Evolutionary conservation across 2,329 filamentous ascomycete species (phyloP), one percentile per base, ranked within the genome.

Genomic region (Colletotrichum gloeosporioides): DNA sequence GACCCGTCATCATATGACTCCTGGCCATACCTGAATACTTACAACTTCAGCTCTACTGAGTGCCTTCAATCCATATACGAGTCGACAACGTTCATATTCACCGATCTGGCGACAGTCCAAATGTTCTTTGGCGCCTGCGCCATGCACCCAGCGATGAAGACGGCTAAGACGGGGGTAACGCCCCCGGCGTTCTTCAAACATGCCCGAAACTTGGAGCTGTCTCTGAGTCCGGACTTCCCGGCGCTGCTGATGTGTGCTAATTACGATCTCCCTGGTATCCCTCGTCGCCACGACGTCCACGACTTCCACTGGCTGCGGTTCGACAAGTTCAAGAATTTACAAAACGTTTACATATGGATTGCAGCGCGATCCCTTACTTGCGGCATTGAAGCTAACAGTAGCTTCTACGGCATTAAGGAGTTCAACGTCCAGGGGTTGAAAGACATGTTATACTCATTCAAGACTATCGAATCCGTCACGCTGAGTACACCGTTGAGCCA

Each of bases 261-360:
- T 1, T 12, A n/a, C 25, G 49, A 32, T 6, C 27, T 72, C 16
- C n/a, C 44, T 8, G 27, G 39, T 4, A 29, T 66, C 6, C 8
- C 29, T 6, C 44, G 32, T 6, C 53, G 18, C n/a, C 73, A 72
- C 53, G 49, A 39, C 13, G 69, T 27, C 2, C 67, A 75, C 34
- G 69, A 72, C 53, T 72, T 75, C 18, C 69, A 75, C 53, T 75
- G 62, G 73, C 62, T 72, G 5, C 69, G 49, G 3, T 18, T 75
- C 4, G 32, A 34, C 10, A 15, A 66, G 8, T 66, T 63, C 9
- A 29, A 34, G 18, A 39, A 31, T 15, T 27, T 64, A 3, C 7
- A 61, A 27, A 57, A 59, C n/a, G 3, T 75, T 1, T 12, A 34
- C 12, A 62, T 72, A 5, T 72, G 69, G 68, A 32, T 72, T 6